Evolutionary conservation across 257 asterid species (phyloP).

Genomic region (Solanum rostratum): DNA sequence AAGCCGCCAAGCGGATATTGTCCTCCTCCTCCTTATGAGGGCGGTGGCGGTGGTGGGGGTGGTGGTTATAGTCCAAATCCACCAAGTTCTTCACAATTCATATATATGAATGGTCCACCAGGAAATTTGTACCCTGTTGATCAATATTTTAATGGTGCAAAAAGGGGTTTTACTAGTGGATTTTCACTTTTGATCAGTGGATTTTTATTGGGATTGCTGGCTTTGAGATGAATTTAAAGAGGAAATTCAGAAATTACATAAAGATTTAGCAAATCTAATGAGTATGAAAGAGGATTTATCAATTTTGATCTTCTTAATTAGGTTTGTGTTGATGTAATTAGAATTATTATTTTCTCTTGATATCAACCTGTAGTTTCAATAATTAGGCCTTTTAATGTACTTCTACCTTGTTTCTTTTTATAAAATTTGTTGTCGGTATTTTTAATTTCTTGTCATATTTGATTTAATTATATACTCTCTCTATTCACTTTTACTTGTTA

Average conservation of each 20-base stretch:
- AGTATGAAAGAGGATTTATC: background rate
- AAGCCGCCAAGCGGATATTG: slow-evolving; percentile 28
- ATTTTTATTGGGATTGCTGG: slow-evolving; percentile 7
- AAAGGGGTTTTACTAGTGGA: slow-evolving; percentile 5
- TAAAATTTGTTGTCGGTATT: background rate
- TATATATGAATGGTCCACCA: slow-evolving; percentile 64
- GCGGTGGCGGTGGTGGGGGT: background rate
- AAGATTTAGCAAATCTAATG: background rate
- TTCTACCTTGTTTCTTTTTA: background rate
- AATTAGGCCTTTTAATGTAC: background rate
- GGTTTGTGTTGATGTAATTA: background rate
- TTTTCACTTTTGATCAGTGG: slow-evolving; percentile 5
- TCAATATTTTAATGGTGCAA: background rate
- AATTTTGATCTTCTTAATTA: background rate
- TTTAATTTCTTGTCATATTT: background rate
- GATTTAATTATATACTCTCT: background rate
- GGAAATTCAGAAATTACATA: no score
- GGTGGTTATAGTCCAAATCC: slow-evolving; percentile 25
- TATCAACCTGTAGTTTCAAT: background rate
- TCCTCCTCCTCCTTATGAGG: slow-evolving; percentile 42
- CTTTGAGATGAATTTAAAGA: slow-evolving; percentile 1
- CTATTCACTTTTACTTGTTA: no score
- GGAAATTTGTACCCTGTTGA: slow-evolving; percentile 51
- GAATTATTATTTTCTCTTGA: background rate
- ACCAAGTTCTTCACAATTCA: slow-evolving; percentile 26